Base-by-base conservation (phyloP, 2,329 filamentous ascomycete species). In the Aspergillus alliaceus region DNA sequence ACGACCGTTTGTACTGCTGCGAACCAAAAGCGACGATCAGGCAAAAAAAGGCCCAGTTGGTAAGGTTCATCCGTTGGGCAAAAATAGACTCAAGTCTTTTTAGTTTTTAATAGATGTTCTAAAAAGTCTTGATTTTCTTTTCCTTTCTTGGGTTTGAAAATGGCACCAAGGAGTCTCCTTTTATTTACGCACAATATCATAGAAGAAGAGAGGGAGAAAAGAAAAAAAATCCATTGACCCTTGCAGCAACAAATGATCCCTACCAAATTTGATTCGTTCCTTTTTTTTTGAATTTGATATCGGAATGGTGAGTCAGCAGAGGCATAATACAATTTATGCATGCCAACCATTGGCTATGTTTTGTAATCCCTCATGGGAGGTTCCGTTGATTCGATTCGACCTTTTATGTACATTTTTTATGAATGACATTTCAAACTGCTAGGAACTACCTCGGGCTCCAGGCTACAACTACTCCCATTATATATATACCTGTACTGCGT, bases 21-120 rank as follows among this genome's bases (percentile, higher is more conserved):
- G 25, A 37, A 35, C 53, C 48, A 47, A 51, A 42, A 40, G 47
- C 24, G 53, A 42, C 48, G 37, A 51, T 42, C 47, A 48, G 47
- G 53, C 37, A 22, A 51, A 53, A 44, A 46, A n/a, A n/a, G n/a
- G 53, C 27, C 20, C 18, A 27, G 32, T 25, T 39, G 12, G 15
- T 42, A 15, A 14, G 22, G 39, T 42, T 22, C 4, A 42, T 25
- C 39, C 6, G 22, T 42, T 42, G 39, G 39, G 39, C 39, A 11
- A 42, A 15, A 42, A 42, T n/a, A 42, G 14, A 15, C 20, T 24
- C 39, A 25, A 42, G 39, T 24, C 24, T 40, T 24, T 18, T 12
- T 39, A 39, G 15, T 37, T 7, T 25, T 25, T 24, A 8, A 40
- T 24, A 40, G 15, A 22, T 20, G 22, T 12, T 18, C 39, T 15